These are phyloP conservation scores for Carallia brachiata DNA, from an alignment of 345 rosid species.

Conservation along the genomic window DNA sequence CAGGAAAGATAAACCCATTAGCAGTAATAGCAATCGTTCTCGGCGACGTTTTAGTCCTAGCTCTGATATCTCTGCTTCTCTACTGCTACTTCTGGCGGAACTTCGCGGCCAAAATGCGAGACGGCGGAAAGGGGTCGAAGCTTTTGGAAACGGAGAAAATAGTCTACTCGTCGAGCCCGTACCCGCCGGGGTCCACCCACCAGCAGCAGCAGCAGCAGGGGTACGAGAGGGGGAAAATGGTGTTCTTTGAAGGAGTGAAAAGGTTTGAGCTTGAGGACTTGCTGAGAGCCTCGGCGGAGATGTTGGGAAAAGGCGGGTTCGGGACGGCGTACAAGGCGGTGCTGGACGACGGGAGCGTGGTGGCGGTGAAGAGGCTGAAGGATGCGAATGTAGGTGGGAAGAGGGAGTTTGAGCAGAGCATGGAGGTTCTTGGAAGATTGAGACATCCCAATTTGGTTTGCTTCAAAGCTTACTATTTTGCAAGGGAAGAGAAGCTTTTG, in stretches of 20 bases:
- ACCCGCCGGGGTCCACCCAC: conserved; percentile 32
- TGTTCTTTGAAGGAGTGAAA: conserved; percentile 76
- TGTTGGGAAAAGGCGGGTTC: conserved; percentile 91
- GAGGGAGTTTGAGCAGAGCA: conserved; percentile 77
- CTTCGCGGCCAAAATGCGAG: conserved; percentile 46
- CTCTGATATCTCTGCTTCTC: conserved; percentile 63
- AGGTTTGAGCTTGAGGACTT: conserved; percentile 85
- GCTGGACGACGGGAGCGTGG: conserved; percentile 76
- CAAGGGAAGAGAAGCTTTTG: conserved; percentile 86
- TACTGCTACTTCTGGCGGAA: conserved; percentile 89
- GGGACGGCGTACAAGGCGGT: conserved; percentile 95
- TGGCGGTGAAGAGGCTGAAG: conserved; percentile 83
- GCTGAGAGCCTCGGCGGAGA: conserved; percentile 91
- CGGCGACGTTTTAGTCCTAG: conserved; percentile 63
- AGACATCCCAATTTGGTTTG: conserved; percentile 67
- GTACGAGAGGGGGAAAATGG: conserved; percentile 78
- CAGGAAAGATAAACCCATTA: conserved; percentile 41
- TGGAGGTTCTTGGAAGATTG: conserved; percentile 81
- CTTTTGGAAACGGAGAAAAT: conserved; percentile 79
- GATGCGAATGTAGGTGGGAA: conserved; percentile 64
- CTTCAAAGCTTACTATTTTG: conserved; percentile 76
- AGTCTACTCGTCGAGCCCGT: conserved; percentile 82
- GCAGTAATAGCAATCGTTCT: conserved; percentile 65
- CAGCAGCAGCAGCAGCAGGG: conserved; percentile 28
- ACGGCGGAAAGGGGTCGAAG: conserved; percentile 50